Base-by-base conservation (phyloP, 257 asterid genomes). In the Apocynum venetum region DNA sequence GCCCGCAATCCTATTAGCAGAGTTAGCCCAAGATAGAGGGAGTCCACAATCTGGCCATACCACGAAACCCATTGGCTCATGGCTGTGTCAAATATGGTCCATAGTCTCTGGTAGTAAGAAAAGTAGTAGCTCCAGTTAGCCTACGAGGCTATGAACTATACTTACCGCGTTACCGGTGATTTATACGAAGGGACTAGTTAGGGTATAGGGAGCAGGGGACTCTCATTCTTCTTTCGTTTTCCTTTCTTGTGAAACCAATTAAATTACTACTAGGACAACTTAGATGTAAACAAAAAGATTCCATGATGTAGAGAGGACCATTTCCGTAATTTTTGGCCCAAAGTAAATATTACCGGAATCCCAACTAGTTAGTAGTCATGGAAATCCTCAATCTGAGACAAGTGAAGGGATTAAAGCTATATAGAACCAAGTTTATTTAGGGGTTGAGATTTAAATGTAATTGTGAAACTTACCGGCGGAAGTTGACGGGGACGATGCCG, bases 401-500 rank as follows among this genome's bases (percentile, higher is more conserved):
- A 25, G 31, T 25, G 31, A 25, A 25, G 31, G 31, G 31, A 25
- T 25, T 25, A 25, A 25, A 25, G 31, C 31, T 25, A 25, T 25
- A 25, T 25, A 25, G 31, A 25, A 25, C 31, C 31, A 25, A 25
- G 31, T 25, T 25, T 25, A 25, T 25, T 25, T 25, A 25, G 41
- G 73, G 13, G n/a, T 10, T 7, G 25, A 4, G 17, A 38, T 61
- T 14, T 43, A 11, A 67, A 17, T 15, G 65, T 5, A 19, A 43
- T 40, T 48, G 59, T 11, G 36, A 14, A 3, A 78, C 85, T 69
- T 41, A 92, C 97, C 96, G 82, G 86, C 96, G 93, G 79, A 4
- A 92, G 80, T 80, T 89, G 74, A 90, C 95, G 40, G 97, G 90
- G 81, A 92, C 96, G 78, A 90, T 90, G 49, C 97, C 96, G 82